Conservation (phyloP, 371 early-diverging fungal species). For the Mortierella sp. region DNA sequence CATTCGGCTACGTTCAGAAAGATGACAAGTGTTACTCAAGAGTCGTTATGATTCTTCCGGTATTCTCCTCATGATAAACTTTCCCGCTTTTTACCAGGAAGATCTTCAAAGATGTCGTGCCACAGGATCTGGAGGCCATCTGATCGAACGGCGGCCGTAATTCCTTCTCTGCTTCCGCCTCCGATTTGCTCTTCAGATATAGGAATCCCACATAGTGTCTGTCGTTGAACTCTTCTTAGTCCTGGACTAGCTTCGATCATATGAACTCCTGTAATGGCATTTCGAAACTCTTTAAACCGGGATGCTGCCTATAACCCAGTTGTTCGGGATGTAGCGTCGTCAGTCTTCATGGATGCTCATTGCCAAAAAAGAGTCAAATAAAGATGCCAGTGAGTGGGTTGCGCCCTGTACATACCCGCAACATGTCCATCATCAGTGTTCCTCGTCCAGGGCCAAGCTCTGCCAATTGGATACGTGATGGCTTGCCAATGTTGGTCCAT, state of each 20-base stretch:
- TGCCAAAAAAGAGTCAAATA: too few species aligned
- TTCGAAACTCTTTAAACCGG: conserved; percentile 74
- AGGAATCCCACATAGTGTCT: conserved; percentile 61
- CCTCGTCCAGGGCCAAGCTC: conserved; percentile 97
- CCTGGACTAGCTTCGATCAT: conserved; percentile 88
- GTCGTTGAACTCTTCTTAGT: conserved; percentile 76
- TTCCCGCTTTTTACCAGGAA: conserved; percentile 60
- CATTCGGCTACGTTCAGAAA: conserved; percentile 66
- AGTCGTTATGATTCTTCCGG: too few species aligned
- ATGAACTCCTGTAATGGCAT: conserved; percentile 74
- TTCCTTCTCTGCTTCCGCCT: conserved; percentile 47
- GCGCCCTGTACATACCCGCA: conserved; percentile 81
- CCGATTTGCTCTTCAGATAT: conserved; percentile 51
- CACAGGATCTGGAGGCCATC: conserved; percentile 73
- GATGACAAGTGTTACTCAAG: too few species aligned
- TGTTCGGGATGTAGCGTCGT: too few species aligned
- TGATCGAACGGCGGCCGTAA: conserved; percentile 44
- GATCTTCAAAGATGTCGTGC: conserved; percentile 78
- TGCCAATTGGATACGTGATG: conserved; percentile 73
- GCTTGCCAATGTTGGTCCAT: conserved; percentile 74
- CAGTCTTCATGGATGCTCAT: too few species aligned
- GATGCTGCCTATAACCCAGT: conserved; percentile 59
- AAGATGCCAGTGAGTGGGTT: too few species aligned
- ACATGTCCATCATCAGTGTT: conserved; percentile 92
- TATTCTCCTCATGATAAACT: too few species aligned